Evolutionary conservation across 2,329 filamentous ascomycete genomes (phyloP).

Genomic region (Xylaria sp.): DNA sequence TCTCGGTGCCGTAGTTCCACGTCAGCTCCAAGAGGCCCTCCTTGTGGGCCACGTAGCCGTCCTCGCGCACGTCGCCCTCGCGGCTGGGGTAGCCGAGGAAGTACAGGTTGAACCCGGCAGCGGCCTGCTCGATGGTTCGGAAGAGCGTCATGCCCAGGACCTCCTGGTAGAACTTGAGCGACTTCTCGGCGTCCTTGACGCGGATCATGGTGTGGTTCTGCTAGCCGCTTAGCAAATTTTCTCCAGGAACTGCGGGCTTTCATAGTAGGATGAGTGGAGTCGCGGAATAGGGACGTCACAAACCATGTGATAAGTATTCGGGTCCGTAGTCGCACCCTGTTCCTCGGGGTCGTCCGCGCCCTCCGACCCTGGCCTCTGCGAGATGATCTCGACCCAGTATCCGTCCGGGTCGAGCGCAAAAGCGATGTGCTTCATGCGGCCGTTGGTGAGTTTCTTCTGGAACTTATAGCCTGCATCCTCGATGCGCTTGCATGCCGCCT

Average conservation of each 20-base stretch:
- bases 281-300: neutral
- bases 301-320: constrained; percentile 77
- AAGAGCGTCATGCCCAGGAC: constrained; percentile 88
- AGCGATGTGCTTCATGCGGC: constrained; percentile 86
- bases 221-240: neutral
- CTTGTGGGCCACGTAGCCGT: constrained; percentile 68
- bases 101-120: constrained; percentile 86
- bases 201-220: constrained; percentile 95
- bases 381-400: constrained; percentile 87
- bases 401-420: constrained; percentile 90
- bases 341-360: constrained; percentile 74
- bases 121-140: constrained; percentile 75
- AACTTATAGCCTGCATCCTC: constrained; percentile 92
- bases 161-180: constrained; percentile 84
- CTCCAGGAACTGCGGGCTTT: too few relatives aligned
- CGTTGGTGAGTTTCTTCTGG: constrained; percentile 93
- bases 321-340: constrained; percentile 75
- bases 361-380: constrained; percentile 65
- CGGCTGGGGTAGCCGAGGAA: constrained; percentile 83
- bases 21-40: constrained; percentile 93
- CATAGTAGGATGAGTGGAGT: neutral
- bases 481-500: constrained; percentile 88
- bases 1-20: constrained; percentile 86
- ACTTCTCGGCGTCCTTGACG: constrained; percentile 82
- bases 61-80: constrained; percentile 63